Evolutionary conservation across 2,329 filamentous ascomycete genomes (phyloP).

Genomic region (Fusarium sp.): DNA sequence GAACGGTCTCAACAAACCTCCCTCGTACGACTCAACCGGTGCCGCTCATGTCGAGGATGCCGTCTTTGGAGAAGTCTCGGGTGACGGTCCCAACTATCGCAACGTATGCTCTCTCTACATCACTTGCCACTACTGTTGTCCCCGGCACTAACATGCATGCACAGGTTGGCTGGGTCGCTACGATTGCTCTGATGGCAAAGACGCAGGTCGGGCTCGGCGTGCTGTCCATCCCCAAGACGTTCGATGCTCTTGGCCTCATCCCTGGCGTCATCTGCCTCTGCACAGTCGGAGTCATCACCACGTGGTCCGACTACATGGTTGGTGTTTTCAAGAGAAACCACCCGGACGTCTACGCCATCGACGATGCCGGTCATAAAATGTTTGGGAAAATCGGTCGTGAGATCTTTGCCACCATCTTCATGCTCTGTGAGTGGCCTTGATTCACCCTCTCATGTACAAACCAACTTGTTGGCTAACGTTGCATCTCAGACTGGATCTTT

Average conservation of each 20-base stretch:
- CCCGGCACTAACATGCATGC: conserved; percentile 3
- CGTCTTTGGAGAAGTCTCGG: conserved; percentile 39
- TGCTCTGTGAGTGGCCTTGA: conserved; percentile 46
- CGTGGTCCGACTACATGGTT: conserved; percentile 59
- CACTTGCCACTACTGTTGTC: neutral
- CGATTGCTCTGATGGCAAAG: conserved; percentile 56
- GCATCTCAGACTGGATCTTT: conserved; percentile 37
- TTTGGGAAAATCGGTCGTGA: conserved; percentile 57
- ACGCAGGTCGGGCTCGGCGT: conserved; percentile 57
- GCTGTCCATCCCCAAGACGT: conserved; percentile 58
- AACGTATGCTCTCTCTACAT: conserved; percentile 31
- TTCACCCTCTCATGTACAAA: neutral
- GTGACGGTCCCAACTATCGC: conserved; percentile 44
- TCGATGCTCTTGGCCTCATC: conserved; percentile 57
- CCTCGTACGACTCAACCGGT: conserved; percentile 10
- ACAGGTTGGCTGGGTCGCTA: conserved; percentile 55
- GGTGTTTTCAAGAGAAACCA: conserved; percentile 61
- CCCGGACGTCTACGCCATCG: conserved; percentile 60
- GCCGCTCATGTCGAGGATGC: conserved; percentile 18
- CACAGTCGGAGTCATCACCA: conserved; percentile 54
- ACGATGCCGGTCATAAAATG: conserved; percentile 58
- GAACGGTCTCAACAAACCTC: neutral
- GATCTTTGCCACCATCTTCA: conserved; percentile 49
- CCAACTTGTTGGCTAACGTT: conserved; percentile 1
- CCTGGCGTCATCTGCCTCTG: conserved; percentile 58